phyloP scores from a whole-genome alignment of 768 basidiomycete genomes.

The Daedaleopsis sinensis region DNA sequence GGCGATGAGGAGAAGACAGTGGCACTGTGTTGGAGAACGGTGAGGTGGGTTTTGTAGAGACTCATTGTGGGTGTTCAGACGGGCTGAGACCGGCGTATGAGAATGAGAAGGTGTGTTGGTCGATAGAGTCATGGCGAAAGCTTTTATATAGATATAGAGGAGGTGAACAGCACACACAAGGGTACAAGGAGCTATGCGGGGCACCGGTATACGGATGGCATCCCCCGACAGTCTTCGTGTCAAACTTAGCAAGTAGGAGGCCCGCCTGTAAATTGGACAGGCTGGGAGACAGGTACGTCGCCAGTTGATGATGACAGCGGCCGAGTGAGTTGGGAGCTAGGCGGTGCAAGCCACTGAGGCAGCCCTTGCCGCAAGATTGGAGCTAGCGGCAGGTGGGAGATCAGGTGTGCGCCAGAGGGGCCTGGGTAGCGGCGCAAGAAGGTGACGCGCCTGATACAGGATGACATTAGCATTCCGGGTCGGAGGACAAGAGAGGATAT shows the following conservation, averaged over 20 bases:
- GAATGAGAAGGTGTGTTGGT: slow-evolving; percentile 5
- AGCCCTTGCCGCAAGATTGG: background rate
- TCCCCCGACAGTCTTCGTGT: slow-evolving; percentile 14
- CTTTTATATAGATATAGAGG: slow-evolving; percentile 9
- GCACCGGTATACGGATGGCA: slow-evolving; percentile 13
- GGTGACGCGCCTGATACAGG: slow-evolving; percentile 5
- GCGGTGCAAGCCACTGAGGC: slow-evolving; percentile 8
- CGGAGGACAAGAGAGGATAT: slow-evolving; percentile 14
- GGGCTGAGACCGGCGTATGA: background rate
- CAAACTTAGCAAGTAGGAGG: slow-evolving; percentile 10
- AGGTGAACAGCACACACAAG: slow-evolving; percentile 1
- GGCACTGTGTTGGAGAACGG: slow-evolving; percentile 58
- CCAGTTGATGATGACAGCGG: slow-evolving; percentile 13
- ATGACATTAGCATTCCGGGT: slow-evolving; percentile 18
- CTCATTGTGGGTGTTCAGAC: slow-evolving; percentile 16
- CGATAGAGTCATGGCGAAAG: background rate
- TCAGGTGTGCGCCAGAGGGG: background rate
- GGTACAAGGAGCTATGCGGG: slow-evolving; percentile 17
- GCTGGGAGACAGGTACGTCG: slow-evolving; percentile 17
- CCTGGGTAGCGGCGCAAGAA: background rate
- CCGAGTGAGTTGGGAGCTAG: slow-evolving; percentile 8
- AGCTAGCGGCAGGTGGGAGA: background rate
- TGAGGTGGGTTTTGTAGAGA: slow-evolving; percentile 50
- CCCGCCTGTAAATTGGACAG: slow-evolving; percentile 21
- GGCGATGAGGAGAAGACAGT: slow-evolving; percentile 47